Conservation (phyloP, 2,329 filamentous ascomycete species). For the Alternaria panax region DNA sequence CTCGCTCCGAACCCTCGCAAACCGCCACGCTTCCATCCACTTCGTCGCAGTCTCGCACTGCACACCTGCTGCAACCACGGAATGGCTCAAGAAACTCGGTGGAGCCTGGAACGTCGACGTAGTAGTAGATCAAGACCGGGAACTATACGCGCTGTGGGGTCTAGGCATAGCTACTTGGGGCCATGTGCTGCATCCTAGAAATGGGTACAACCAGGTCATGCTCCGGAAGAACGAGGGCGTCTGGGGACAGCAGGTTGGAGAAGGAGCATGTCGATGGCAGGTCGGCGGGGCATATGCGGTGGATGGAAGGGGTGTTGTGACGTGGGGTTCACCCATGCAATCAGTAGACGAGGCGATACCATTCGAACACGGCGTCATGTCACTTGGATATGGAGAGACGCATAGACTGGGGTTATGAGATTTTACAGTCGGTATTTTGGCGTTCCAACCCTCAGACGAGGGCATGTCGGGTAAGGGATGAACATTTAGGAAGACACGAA, state of each 20-base stretch:
- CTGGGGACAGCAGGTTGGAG: constrained; percentile 46
- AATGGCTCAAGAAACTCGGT: constrained; percentile 66
- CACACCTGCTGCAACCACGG: constrained; percentile 62
- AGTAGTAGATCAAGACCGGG: constrained; percentile 64
- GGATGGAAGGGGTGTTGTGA: constrained; percentile 42
- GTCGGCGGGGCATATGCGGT: constrained; percentile 45
- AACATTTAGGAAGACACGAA: not conserved
- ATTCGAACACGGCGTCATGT: constrained; percentile 43
- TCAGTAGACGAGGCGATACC: constrained; percentile 44
- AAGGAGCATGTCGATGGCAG: constrained; percentile 48
- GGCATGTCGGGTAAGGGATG: not conserved
- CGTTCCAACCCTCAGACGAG: not conserved
- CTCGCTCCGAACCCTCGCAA: constrained; percentile 62
- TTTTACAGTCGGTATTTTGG: not conserved
- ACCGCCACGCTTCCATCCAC: constrained; percentile 59
- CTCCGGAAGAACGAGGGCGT: constrained; percentile 47
- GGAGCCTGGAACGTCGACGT: constrained; percentile 65
- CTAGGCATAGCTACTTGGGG: constrained; percentile 56
- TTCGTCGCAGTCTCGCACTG: constrained; percentile 69
- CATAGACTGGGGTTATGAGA: too few species aligned
- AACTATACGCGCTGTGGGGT: constrained; percentile 67
- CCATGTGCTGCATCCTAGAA: constrained; percentile 45
- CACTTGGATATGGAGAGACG: constrained; percentile 31
- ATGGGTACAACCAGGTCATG: constrained; percentile 47
- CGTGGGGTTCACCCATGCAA: constrained; percentile 47